Evolutionary conservation across 441 rosid genomes (phyloP).

Genomic region (Euphorbia schlechtendalii): DNA sequence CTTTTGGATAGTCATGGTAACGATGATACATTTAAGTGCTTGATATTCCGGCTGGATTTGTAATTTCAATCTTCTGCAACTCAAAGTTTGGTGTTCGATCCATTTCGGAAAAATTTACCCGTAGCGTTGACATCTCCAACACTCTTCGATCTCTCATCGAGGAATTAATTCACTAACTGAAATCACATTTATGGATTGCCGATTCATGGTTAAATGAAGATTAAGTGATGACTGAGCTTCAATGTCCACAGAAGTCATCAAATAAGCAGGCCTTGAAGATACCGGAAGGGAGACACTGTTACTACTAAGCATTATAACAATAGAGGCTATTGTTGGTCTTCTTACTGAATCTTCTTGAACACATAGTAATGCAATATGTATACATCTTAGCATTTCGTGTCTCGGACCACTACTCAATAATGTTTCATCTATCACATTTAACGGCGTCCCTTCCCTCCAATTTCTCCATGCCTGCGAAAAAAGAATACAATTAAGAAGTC

Average conservation of each 20-base stretch:
- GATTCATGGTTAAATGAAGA: not conserved
- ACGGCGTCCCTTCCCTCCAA: not conserved
- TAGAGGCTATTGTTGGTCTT: not conserved
- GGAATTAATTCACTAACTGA: not conserved
- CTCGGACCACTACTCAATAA: not conserved
- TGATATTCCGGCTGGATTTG: too few species aligned
- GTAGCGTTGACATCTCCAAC: too few species aligned
- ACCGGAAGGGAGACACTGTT: not conserved
- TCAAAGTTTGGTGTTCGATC: too few species aligned
- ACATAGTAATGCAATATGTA: not conserved
- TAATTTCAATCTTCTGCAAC: too few species aligned
- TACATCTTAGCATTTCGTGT: not conserved
- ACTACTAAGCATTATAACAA: not conserved
- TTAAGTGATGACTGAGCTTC: not conserved
- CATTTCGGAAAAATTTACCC: too few species aligned
- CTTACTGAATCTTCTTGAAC: not conserved
- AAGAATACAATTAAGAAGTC: too few species aligned
- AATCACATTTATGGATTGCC: not conserved
- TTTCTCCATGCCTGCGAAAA: constrained; percentile 2
- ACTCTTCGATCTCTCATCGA: not conserved
- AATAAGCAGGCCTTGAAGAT: not conserved
- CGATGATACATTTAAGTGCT: too few species aligned
- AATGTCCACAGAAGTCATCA: not conserved
- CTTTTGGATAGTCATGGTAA: too few species aligned
- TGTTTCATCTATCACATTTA: not conserved